Conservation (phyloP, 257 asterid genomes). For the Solanum microdontum region DNA sequence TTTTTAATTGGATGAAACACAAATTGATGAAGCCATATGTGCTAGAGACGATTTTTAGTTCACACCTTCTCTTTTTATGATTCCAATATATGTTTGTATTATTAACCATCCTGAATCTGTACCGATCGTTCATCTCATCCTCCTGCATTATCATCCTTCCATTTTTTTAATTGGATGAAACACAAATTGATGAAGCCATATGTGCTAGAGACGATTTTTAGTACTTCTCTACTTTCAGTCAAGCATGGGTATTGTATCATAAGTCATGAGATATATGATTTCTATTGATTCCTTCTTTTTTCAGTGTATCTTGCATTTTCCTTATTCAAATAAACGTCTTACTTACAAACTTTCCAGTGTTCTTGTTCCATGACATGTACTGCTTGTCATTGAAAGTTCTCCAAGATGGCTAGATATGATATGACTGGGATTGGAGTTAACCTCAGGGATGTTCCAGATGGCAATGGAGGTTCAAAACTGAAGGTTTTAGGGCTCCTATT, state of each 20-base stretch:
- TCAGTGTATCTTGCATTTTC: not conserved
- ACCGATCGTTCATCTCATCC: not conserved
- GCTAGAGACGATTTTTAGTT: not conserved
- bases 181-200: not conserved
- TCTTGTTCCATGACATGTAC: conserved; percentile 58
- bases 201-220: not conserved
- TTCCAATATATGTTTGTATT: not conserved
- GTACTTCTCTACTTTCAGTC: not conserved
- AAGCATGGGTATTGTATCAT: not conserved
- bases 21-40: not conserved
- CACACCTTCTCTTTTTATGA: not conserved
- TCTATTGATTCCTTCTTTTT: not conserved
- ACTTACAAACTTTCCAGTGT: conserved; percentile 51
- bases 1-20: not conserved
- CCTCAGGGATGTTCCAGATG: conserved; percentile 87
- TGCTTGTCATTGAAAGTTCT: conserved; percentile 64
- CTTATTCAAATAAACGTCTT: not conserved
- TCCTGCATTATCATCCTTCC: not conserved
- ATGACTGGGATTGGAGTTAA: conserved; percentile 94
- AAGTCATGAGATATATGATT: not conserved
- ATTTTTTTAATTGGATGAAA: not conserved
- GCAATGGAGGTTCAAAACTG: conserved; percentile 50
- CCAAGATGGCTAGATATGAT: conserved; percentile 97
- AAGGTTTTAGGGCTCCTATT: conserved; percentile 87
- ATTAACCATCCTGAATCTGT: not conserved